Evolutionary conservation across 768 basidiomycete genomes (phyloP), one percentile per base, ranked within the genome.

Genomic region (Grammothele lineata): DNA sequence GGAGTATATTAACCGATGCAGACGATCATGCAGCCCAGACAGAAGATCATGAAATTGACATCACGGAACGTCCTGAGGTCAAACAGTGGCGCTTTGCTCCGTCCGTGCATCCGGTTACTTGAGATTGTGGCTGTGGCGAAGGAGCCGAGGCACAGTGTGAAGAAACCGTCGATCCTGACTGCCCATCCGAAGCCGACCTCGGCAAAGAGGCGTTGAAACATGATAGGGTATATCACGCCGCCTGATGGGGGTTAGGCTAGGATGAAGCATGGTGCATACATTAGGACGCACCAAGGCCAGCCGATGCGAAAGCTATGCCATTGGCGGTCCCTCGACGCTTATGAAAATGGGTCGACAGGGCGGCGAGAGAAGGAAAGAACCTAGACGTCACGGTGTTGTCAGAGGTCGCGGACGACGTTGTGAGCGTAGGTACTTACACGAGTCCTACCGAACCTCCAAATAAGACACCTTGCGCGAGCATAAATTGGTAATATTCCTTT

Each of bases 141-240:
- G 12, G 80, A 74, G 3, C 70, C 56, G 4, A 65, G 39, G 51
- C 80, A 81, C 12, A 68, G 69, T 42, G 78, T 72, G 32, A 78
- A 52, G 21, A 84, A 63, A 0, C 76, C 80, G 4, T 74, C 76
- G 26, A 78, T 73, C 40, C 83, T 76, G 26, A 83, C 74, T 0
- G 75, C 71, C 81, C 81, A 84, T 10, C 70, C 74, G 57, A 84
- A 86, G 1, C 81, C 83, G 30, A 83, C 62, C 24, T 53, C 49
- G 36, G 65, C 56, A 56, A 85, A 83, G 22, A 85, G 75, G 23
- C 64, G 65, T 53, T 77, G 77, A 21, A 87, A 70, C 66, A 83
- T 67, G 39, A 87, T 75, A 1, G 85, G 81, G 54, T 78, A 86
- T n/a, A 84, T 65, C 9, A 85, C 80, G 9, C 85, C 85, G 17